Conservation (phyloP, 1,284 basidiomycete genomes). For the Marasmius tenuissimus region DNA sequence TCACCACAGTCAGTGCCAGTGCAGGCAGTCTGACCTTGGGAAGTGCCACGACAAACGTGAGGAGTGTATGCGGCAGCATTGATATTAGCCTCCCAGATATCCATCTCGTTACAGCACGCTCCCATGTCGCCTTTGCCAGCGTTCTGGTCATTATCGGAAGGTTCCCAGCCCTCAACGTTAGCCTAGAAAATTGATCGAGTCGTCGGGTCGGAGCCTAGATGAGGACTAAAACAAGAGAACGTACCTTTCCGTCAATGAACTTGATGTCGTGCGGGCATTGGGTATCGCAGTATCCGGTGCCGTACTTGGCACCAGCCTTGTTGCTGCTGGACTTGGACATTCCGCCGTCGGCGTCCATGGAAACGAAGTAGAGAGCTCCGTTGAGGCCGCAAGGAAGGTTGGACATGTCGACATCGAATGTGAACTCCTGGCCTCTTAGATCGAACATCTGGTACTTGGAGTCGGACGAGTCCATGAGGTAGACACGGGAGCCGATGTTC, state of each 20-base stretch:
- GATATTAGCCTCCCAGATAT: slow-evolving; percentile 58
- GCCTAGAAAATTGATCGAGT: slow-evolving; percentile 28
- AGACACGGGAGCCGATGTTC: slow-evolving; percentile 59
- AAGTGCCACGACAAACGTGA: slow-evolving; percentile 37
- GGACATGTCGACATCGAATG: slow-evolving; percentile 44
- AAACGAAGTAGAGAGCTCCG: slow-evolving; percentile 33
- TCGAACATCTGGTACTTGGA: slow-evolving; percentile 17
- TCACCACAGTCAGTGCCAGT: slow-evolving; percentile 38
- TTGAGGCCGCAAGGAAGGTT: slow-evolving; percentile 31
- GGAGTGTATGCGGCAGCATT: slow-evolving; percentile 44
- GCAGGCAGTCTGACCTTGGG: slow-evolving; percentile 38
- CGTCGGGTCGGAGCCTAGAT: slow-evolving; percentile 1
- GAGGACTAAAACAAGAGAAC: slow-evolving; percentile 3
- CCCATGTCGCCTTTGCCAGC: slow-evolving; percentile 44
- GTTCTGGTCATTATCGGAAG: slow-evolving; percentile 39
- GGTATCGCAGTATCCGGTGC: slow-evolving; percentile 55
- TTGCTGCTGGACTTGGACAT: slow-evolving; percentile 38
- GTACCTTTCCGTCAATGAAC: slow-evolving; percentile 49
- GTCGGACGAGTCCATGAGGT: slow-evolving; percentile 38
- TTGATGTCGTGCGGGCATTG: slow-evolving; percentile 52
- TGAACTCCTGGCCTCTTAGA: slow-evolving; percentile 45
- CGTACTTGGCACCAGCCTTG: slow-evolving; percentile 54
- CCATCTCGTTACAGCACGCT: slow-evolving; percentile 56
- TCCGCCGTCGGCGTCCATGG: slow-evolving; percentile 46
- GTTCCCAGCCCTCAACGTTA: slow-evolving; percentile 43